Base-by-base conservation (phyloP, 1,284 basidiomycete species). In the Malassezia caprae region DNA sequence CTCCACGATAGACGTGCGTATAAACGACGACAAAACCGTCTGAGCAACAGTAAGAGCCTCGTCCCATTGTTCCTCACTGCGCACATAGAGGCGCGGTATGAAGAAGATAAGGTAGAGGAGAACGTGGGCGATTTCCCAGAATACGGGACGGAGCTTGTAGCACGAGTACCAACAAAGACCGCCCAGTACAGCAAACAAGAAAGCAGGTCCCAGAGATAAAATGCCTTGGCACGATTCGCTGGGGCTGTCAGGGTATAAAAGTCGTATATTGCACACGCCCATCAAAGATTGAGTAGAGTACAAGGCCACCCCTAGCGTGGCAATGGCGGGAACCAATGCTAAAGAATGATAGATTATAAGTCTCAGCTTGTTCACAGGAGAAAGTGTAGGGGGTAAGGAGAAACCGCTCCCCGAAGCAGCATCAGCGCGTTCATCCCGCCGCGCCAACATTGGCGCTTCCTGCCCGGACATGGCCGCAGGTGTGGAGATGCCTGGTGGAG, bases 1-100 rank as follows among this genome's bases (percentile, higher is more conserved):
- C 35, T 57, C 55, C 35, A 52, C 48, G 15, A 57, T n/a, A 12
- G 51, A 24, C 10, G 55, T 48, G 41, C 55, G 55, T 13, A 55
- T 24, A n/a, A 55, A 21, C 2, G 53, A 47, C 1, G 53, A 31
- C 15, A 26, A 5, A 1, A 52, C 31, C 1, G 42, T 43, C 8
- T 32, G 26, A 15, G 28, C 24, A 30, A 45, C 39, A 12, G n/a
- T 45, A 13, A 28, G 39, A 8, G 23, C 15, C 12, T 52, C 50
- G 37, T 45, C 41, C 27, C 27, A 30, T 24, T 24, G 15, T 1
- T 43, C 24, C 11, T 17, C 24, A 15, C 13, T 27, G 8, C 21
- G 21, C 41, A 27, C 41, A 23, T 43, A 43, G 21, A 51, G 23
- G 10, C 27, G 19, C 31, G 49, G 37, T 3, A 55, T 7, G n/a